Base-by-base conservation (phyloP, 805 yeast species). In the Pichia insulana region DNA sequence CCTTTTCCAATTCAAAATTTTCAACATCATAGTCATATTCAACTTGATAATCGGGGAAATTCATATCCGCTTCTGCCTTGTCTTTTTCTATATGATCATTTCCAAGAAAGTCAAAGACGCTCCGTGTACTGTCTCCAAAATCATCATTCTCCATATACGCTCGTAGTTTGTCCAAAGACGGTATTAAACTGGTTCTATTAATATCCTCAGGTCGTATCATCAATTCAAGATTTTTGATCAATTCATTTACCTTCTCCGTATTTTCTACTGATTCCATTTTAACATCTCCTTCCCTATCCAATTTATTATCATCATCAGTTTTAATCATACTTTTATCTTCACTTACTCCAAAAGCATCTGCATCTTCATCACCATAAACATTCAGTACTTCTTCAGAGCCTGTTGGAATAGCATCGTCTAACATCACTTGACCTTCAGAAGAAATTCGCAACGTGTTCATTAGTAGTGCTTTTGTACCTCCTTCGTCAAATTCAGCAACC, bases 401-500 rank as follows among this genome's bases (percentile, higher is more conserved):
- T 34, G 28, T 20, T 3, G 50, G 36, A 8, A 61, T 56, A 7
- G 65, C 65, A 22, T 86, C 85, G 54, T 80, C 90, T 54, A 83
- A 81, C 2, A 80, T 74, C 3, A 83, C 78, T 51, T 81, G 61
- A 0, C 78, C 75, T 1, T 69, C 52, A 1, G 57, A 43, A 51
- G 81, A 80, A 13, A 78, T 65, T 46, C 46, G 68, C 36, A 83
- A 67, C 0, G 84, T 74, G 48, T 83, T 83, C 47, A 80, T 56
- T 34, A 83, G 59, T 39, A 83, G 63, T 45, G 84, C 75, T 54
- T 80, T 83, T 7, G 90, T 80, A 3, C 92, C 90, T 32, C 89
- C 89, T 62, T 83, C 90, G 57, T 83, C 92, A 51, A 83, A 83
- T 40, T 82, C 89, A 0, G 87, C 77, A 39, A 83, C 63, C 0